Conservation (phyloP, 805 yeast species). For the Blastobotrys peoriensis region DNA sequence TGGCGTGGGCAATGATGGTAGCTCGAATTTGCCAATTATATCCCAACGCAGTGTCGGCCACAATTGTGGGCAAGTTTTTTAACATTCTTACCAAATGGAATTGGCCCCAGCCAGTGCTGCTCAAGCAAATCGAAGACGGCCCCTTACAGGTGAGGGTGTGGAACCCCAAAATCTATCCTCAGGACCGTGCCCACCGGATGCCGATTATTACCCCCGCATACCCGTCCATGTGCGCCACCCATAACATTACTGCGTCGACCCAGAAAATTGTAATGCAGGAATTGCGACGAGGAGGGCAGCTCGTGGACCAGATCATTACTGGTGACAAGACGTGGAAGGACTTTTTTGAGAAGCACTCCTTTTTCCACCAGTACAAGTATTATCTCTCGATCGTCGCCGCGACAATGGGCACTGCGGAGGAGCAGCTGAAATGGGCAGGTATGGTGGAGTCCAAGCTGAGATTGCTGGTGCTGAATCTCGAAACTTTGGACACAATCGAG, state of each 20-base stretch:
- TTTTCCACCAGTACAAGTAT: conserved; percentile 78
- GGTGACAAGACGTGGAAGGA: conserved; percentile 70
- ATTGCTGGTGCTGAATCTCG: conserved; percentile 75
- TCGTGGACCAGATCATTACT: conserved; percentile 59
- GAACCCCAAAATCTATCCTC: conserved; percentile 90
- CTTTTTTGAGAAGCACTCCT: conserved; percentile 70
- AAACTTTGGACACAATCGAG: conserved; percentile 64
- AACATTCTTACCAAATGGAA: conserved; percentile 82
- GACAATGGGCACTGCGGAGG: conserved; percentile 67
- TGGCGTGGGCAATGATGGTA: conserved; percentile 99
- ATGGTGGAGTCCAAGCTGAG: conserved; percentile 85
- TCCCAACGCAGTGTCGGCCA: conserved; percentile 93
- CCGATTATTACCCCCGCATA: conserved; percentile 98
- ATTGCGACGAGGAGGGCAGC: conserved; percentile 64
- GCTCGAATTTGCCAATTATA: conserved; percentile 95
- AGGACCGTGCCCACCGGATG: conserved; percentile 87
- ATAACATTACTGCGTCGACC: conserved; percentile 85
- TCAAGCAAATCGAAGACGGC: conserved; percentile 93
- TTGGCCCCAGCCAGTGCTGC: conserved; percentile 97
- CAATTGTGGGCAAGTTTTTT: conserved; percentile 84
- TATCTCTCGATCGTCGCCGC: conserved; percentile 78
- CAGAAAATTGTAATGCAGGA: conserved; percentile 77
- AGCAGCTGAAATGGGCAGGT: conserved; percentile 88
- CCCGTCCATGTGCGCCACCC: conserved; percentile 99
- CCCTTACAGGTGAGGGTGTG: conserved; percentile 94